A percentile compares a stretch with the other conserved stretches of the same genome.
These are phyloP conservation scores for Pinus tabuliformis DNA, from an alignment of 75 land plant species.

Conservation along the genomic window DNA sequence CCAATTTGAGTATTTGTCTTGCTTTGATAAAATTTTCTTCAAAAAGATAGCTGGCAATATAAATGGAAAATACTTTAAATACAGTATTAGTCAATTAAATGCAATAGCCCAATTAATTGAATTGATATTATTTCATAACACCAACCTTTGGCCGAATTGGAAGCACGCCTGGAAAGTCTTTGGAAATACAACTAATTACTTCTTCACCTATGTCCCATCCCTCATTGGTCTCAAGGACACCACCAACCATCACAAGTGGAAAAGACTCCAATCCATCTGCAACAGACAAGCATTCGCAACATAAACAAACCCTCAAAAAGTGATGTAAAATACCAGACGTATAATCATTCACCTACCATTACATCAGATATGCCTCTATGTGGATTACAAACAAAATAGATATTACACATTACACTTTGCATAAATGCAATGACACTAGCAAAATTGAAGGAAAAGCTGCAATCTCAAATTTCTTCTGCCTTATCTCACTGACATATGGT, in stretches of 20 bases:
- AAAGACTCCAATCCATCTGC: slow-evolving; percentile 81
- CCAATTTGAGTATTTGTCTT: background rate
- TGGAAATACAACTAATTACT: slow-evolving; percentile 40
- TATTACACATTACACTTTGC: background rate
- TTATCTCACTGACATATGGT: background rate
- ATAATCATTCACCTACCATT: background rate
- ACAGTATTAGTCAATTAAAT: background rate
- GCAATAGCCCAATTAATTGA: background rate
- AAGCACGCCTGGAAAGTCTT: slow-evolving; percentile 53
- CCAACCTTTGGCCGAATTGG: slow-evolving; percentile 72
- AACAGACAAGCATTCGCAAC: slow-evolving; percentile 12
- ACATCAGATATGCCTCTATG: background rate
- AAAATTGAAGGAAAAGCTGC: background rate
- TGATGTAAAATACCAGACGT: background rate
- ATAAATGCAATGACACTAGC: background rate
- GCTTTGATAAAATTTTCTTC: too few species aligned
- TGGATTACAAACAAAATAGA: background rate
- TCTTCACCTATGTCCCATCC: slow-evolving; percentile 79
- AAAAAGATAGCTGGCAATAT: background rate
- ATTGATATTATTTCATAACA: slow-evolving; percentile 1
- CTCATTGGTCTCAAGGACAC: slow-evolving; percentile 77
- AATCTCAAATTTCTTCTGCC: background rate
- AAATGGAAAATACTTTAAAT: background rate
- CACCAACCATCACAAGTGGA: slow-evolving; percentile 94
- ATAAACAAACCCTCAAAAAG: background rate